phyloP scores from a whole-genome alignment of 768 basidiomycete species.

The Tylopilus vinaceipallidus region DNA sequence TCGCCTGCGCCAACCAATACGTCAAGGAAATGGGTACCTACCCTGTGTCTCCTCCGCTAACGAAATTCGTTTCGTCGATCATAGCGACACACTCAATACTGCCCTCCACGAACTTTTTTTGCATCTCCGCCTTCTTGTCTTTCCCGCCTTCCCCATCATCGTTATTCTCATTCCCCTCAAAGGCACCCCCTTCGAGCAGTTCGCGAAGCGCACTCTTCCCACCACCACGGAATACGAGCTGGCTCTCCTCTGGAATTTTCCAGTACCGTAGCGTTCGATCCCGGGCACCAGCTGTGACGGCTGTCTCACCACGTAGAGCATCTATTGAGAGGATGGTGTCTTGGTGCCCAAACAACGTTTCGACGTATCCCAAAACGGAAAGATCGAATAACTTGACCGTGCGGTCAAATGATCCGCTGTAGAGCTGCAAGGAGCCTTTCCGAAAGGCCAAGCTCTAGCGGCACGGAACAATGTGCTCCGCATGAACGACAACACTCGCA shows the following conservation, averaged over 20 bases:
- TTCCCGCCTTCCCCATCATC: conserved; percentile 38
- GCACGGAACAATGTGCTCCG: background rate
- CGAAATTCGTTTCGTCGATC: conserved; percentile 91
- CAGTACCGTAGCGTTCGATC: conserved; percentile 93
- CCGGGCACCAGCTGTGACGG: conserved; percentile 83
- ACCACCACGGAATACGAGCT: conserved; percentile 96
- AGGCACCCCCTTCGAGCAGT: conserved; percentile 73
- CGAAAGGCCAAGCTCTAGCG: conserved; percentile 68
- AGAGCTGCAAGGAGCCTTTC: conserved; percentile 66
- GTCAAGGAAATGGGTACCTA: conserved; percentile 36
- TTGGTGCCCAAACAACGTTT: conserved; percentile 97
- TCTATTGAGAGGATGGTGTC: conserved; percentile 79
- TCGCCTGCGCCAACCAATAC: background rate
- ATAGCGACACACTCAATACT: conserved; percentile 90
- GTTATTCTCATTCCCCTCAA: conserved; percentile 55
- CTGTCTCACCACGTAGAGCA: conserved; percentile 78
- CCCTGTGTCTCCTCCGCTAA: conserved; percentile 97
- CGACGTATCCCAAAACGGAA: conserved; percentile 86
- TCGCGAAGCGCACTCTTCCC: conserved; percentile 78
- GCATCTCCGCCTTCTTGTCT: conserved; percentile 24
- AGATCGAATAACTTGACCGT: conserved; percentile 87
- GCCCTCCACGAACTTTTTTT: conserved; percentile 72
- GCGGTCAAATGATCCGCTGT: conserved; percentile 80
- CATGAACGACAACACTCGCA: conserved; percentile 26
- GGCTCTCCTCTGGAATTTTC: conserved; percentile 95